These are phyloP conservation scores for Neckera pumila DNA, from an alignment of 225 moss, liverwort and hornwort species.

Conservation along the genomic window DNA sequence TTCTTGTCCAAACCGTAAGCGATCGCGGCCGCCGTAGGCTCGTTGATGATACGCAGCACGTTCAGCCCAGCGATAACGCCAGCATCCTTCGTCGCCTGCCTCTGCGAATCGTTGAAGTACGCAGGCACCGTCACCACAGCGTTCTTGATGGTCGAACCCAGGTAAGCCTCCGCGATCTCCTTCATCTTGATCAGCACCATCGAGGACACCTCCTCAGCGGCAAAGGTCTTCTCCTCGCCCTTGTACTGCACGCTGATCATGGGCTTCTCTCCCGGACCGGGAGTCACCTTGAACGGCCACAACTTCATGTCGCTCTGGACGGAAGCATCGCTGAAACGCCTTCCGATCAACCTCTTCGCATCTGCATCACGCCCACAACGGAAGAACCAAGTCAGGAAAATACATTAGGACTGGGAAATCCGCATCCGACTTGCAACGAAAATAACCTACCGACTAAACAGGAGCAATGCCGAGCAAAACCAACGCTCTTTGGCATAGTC, in stretches of 20 bases:
- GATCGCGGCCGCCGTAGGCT: slow-evolving; percentile 27
- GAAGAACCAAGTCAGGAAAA: neutral
- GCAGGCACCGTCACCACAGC: slow-evolving; percentile 13
- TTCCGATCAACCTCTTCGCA: slow-evolving; percentile 1
- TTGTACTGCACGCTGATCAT: slow-evolving; percentile 32
- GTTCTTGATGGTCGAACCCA: slow-evolving; percentile 9
- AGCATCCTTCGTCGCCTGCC: slow-evolving; percentile 14
- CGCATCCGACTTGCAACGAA: neutral
- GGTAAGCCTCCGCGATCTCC: slow-evolving; percentile 10
- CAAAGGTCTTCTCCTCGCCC: slow-evolving; percentile 25
- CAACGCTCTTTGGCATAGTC: neutral
- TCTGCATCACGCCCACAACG: neutral
- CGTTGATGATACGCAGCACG: slow-evolving; percentile 19
- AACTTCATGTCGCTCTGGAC: slow-evolving; percentile 15
- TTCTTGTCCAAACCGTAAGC: slow-evolving; percentile 37
- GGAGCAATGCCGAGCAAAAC: neutral
- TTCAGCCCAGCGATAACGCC: neutral
- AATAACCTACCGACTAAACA: neutral
- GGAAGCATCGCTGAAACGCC: slow-evolving; percentile 1
- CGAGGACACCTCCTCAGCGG: slow-evolving; percentile 15
- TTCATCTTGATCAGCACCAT: slow-evolving; percentile 17
- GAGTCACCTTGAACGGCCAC: slow-evolving; percentile 8
- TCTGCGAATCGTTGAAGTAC: slow-evolving; percentile 31
- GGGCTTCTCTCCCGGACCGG: slow-evolving; percentile 16
- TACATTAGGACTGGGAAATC: neutral